Percentiles rank a stretch among this genome's conserved stretches.
Evolutionary conservation across 345 rosid species (phyloP).

Genomic region (Salix udensis): DNA sequence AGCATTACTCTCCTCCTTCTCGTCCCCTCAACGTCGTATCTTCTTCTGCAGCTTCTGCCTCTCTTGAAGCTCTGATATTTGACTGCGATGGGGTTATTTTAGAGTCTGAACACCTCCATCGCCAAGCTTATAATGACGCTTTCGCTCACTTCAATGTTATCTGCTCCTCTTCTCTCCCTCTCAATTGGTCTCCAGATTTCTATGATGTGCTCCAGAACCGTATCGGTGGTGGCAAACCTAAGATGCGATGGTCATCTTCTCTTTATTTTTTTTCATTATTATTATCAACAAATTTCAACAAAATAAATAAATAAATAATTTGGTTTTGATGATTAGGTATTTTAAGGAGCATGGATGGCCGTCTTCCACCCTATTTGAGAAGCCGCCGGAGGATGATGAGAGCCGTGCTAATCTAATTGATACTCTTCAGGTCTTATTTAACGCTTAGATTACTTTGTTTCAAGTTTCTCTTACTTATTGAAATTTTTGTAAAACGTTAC

Average conservation of each 20-base stretch:
- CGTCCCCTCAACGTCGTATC: conserved; percentile 14
- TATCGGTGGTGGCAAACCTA: conserved; percentile 93
- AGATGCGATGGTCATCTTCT: conserved; percentile 71
- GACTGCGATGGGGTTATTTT: conserved; percentile 95
- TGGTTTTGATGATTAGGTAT: conserved; percentile 46
- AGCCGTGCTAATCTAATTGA: conserved; percentile 71
- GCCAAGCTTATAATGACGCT: conserved; percentile 94
- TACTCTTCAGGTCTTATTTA: conserved; percentile 58
- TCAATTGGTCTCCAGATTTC: conserved; percentile 67
- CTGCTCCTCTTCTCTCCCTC: conserved; percentile 49
- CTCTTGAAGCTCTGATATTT: conserved; percentile 74
- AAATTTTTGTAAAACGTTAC: conserved; percentile 12
- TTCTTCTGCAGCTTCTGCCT: conserved; percentile 37
- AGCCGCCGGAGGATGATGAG: conserved; percentile 59
- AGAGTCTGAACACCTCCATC: conserved; percentile 86
- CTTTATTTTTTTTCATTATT: background rate
- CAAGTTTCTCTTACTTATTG: background rate
- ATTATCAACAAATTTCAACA: background rate
- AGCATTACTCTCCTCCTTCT: background rate
- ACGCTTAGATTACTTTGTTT: background rate
- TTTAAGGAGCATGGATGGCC: conserved; percentile 96
- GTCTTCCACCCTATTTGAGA: conserved; percentile 52
- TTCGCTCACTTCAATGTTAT: conserved; percentile 77
- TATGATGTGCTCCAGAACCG: conserved; percentile 81
- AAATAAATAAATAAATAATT: too few species aligned